Conservation (phyloP, 2,329 filamentous ascomycete genomes). For the Arthroderma sp. region DNA sequence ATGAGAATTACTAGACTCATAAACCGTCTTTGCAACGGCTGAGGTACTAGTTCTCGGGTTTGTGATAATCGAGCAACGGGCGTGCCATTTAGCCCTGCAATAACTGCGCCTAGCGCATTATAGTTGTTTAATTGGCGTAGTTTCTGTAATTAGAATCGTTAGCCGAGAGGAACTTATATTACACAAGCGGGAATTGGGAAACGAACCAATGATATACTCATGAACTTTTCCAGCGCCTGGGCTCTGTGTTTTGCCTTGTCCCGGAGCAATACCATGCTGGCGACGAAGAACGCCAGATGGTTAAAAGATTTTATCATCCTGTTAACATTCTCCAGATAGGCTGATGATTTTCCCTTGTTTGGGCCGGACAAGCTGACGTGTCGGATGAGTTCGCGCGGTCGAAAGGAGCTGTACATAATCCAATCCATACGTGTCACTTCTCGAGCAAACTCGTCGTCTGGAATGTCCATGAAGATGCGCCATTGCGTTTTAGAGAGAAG, state of each 20-base stretch:
- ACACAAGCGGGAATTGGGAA: background rate
- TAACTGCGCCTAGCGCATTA: slow-evolving; percentile 84
- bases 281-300: slow-evolving; percentile 69
- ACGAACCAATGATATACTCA: slow-evolving; percentile 59
- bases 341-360: slow-evolving; percentile 49
- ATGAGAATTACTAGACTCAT: slow-evolving; percentile 82
- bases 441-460: slow-evolving; percentile 73
- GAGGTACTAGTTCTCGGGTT: slow-evolving; percentile 63
- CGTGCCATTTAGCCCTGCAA: slow-evolving; percentile 83
- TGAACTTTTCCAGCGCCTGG: slow-evolving; percentile 86
- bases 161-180: slow-evolving; percentile 4
- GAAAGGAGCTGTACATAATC: slow-evolving; percentile 94
- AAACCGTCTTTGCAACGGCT: slow-evolving; percentile 67
- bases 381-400: slow-evolving; percentile 81
- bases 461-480: slow-evolving; percentile 76
- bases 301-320: slow-evolving; percentile 92
- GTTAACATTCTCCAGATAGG: slow-evolving; percentile 72
- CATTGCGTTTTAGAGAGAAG: slow-evolving; percentile 76
- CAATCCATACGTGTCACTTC: slow-evolving; percentile 95
- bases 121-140: slow-evolving; percentile 91
- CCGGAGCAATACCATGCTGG: slow-evolving; percentile 72
- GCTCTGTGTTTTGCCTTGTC: slow-evolving; percentile 95
- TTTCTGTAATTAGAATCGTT: slow-evolving; percentile 39
- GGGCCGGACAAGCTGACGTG: slow-evolving; percentile 63
- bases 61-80: slow-evolving; percentile 72